Evolutionary conservation across 1,139 yeast genomes (phyloP), one percentile per base, ranked within the genome.

Genomic region (Saccharomyces hybrid): DNA sequence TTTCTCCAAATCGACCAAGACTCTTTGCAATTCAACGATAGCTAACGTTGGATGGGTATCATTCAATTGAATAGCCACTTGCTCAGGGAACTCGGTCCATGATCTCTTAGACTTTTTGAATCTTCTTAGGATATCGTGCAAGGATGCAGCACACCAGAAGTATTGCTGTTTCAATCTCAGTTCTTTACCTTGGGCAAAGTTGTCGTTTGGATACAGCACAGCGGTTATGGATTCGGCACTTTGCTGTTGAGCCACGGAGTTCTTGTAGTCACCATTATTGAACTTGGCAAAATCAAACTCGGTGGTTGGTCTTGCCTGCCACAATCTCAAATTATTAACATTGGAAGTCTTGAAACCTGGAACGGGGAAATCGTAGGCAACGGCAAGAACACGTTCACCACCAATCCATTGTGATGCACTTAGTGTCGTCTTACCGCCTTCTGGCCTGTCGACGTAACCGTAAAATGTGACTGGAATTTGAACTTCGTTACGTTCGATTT

Each of bases 11-110:
- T 90, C 98, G 58, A 90, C 84, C 57, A 90, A 75, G 55, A 91
- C 79, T 72, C 98, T 81, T 75, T 88, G 95, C 63, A 90, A 79
- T 72, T 90, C 98, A 50, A 89, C 95, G 67, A 90, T 76, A 5
- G 96, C 96, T 67, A 90, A 75, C 13, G 97, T 88, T 55, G 98
- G 98, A 69, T 90, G 98, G n/a, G 98, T 90, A 69, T 90, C 98
- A 70, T 90, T 90, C 71, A 91, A 80, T 74, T 91, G 98, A 68
- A 90, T 90, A 48, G 96, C 96, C 58, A 88, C 82, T 67, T 85
- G 85, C 57, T 88, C 95, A 34, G 96, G 82, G 70, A 90, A 87
- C 67, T 85, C 89, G 48, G 76, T 68, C 96, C 96, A 90, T 52
- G 89, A 80, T 66, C 85, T 81, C 65, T 83, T 82, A 53, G 83